Evolutionary conservation across 139 green algal genomes (phyloP), one percentile per base, ranked within the genome.

Genomic region (Coccomyxa sp.): DNA sequence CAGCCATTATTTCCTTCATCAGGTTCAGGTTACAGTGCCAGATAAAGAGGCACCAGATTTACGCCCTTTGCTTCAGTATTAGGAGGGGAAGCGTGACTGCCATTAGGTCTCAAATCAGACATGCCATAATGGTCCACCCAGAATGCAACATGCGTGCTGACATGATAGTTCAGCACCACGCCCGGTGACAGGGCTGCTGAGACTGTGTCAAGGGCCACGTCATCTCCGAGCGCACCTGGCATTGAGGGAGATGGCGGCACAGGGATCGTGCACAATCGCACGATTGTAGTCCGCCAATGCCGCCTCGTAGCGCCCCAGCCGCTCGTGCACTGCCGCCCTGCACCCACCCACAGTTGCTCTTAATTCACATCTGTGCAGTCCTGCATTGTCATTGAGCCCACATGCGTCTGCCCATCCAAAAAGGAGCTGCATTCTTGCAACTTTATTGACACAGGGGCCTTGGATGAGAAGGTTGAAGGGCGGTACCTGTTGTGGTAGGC

Each of bases 401-500:
- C 23, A 80, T 80, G 76, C 76, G 66, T n/a, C 18, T 63, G 18
- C 27, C 71, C 21, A 3, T 51, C 38, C 38, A 51, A 3, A 51
- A 4, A 82, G 23, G 57, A 31, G 25, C 17, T 82, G 57, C 10
- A 71, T 10, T 51, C 63, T 71, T 71, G 21, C 79, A 82, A 4
- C 0, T 38, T 0, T 16, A 51, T 51, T 51, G 38, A 51, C 38
- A 51, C 7, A 51, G 38, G 38, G 38, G 38, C 38, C 3, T 51
- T 51, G 38, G 38, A 51, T 7, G 38, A 51, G 38, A 7, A 63
- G 31, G 32, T 28, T 23, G 74, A 28, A 79, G 74, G 30, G 74
- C 25, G 16, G 18, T 31, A 27, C 63, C 94, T 84, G 82, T 96
- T 97, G 84, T 96, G 92, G 38, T 90, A 89, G 0, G 95, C 95